These are phyloP conservation scores for Glycine latifolia DNA, from an alignment of 306 rosid species.

Conservation along the genomic window DNA sequence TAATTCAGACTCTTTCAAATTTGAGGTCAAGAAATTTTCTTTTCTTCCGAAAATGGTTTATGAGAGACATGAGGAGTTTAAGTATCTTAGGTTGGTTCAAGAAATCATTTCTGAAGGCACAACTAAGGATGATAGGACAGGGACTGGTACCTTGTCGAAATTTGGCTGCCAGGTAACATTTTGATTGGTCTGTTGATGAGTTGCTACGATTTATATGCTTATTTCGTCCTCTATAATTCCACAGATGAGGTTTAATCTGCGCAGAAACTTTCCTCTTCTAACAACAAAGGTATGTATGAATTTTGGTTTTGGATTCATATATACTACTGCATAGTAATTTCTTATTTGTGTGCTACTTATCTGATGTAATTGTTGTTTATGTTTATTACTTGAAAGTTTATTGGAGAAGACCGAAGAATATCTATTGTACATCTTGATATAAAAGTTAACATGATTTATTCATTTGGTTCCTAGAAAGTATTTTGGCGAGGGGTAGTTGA, in stretches of 20 bases:
- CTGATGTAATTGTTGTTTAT: conserved; percentile 11
- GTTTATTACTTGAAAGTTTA: conserved; percentile 16
- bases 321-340: conserved; percentile 20
- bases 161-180: conserved; percentile 90
- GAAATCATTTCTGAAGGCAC: conserved; percentile 85
- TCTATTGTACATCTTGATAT: conserved; percentile 26
- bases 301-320: conserved; percentile 40
- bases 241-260: conserved; percentile 93
- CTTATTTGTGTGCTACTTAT: conserved; percentile 22
- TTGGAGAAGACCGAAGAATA: conserved; percentile 34
- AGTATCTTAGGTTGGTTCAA: conserved; percentile 79
- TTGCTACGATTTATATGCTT: conserved; percentile 42
- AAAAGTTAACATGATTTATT: conserved; percentile 53
- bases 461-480: conserved; percentile 75
- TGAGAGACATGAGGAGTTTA: conserved; percentile 86
- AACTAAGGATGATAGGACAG: conserved; percentile 89
- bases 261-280: conserved; percentile 85
- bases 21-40: conserved; percentile 76
- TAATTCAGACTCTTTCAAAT: conserved; percentile 52
- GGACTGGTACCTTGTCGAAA: conserved; percentile 93
- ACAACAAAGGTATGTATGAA: conserved; percentile 81
- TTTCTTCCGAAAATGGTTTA: conserved; percentile 87
- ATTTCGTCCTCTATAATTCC: conserved; percentile 36
- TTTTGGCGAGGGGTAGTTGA: conserved; percentile 99
- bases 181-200: conserved; percentile 39